Base-by-base conservation (phyloP, 805 yeast species). In the Hanseniaspora valbyensis region DNA sequence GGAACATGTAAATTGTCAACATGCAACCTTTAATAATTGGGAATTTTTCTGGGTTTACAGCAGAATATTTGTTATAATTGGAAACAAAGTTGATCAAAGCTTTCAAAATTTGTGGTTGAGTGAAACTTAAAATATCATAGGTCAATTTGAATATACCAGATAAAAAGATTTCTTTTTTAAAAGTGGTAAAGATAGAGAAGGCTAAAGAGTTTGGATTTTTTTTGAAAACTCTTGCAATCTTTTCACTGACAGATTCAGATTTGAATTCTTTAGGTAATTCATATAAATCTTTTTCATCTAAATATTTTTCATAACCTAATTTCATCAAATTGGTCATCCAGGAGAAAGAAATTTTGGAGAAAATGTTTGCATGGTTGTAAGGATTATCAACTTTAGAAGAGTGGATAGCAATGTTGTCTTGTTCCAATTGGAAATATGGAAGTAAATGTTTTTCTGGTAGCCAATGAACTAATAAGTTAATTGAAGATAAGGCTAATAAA, bases 271-370 rank as follows among this genome's bases (percentile, higher is more conserved):
- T 63, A 12, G 97, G 96, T 45, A 92, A 74, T 16, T 76, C 74
- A 16, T 95, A 96, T 53, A 90, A 74, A 64, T 90, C 96, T 2
- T 68, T 65, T 57, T 75, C 64, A 54, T 60, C 64, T 58, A 79
- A 77, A 53, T 57, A 67, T 54, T 76, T 77, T 38, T 71, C 68
- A 59, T 81, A 83, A 14, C 97, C 97, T 49, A 76, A 76, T 56
- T 69, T 75, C 81, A 92, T 86, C 59, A 92, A 68, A 1, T 75
- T 78, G 19, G 87, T 79, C 95, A 92, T 86, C 97, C 98, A 92
- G 25, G 80, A 68, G 63, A 92, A 90, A 0, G 95, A 81, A 46
- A 90, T 69, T 48, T 76, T 70, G 2, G 95, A 81, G 55, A 90
- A 77, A 14, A 88, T 68, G 61, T 89, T 80, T 2, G 75, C 74